These are phyloP conservation scores for Coemansia sp. DNA, from an alignment of 192 early-diverging fungal species.

Conservation along the genomic window DNA sequence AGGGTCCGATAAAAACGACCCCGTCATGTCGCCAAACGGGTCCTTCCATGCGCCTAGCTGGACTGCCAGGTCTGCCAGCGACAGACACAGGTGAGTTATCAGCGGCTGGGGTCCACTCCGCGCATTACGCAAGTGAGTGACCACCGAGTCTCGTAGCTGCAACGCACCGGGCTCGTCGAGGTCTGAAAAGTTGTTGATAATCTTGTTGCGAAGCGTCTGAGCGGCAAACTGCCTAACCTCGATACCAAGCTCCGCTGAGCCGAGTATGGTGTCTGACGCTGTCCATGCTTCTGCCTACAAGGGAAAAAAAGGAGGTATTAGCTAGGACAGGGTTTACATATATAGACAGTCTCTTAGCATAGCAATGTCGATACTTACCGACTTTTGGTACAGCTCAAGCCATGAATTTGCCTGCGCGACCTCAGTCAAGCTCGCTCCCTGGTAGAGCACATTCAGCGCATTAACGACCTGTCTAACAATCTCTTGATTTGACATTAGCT, in stretches of 20 bases:
- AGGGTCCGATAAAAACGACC: conserved; percentile 63
- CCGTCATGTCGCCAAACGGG: conserved; percentile 73
- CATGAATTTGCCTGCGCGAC: conserved; percentile 68
- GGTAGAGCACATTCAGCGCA: conserved; percentile 49
- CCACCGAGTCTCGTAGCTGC: conserved; percentile 76
- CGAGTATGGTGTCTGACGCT: conserved; percentile 73
- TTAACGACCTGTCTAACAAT: conserved; percentile 36
- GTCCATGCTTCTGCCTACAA: conserved; percentile 80
- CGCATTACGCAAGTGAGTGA: conserved; percentile 64
- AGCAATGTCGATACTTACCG: conserved; percentile 56
- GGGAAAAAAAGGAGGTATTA: neutral
- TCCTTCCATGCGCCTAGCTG: conserved; percentile 80
- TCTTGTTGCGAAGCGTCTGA: conserved; percentile 91
- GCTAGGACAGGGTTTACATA: neutral
- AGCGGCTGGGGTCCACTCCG: conserved; percentile 64
- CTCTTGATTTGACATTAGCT: conserved; percentile 23
- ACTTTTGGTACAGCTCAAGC: conserved; percentile 87
- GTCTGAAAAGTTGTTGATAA: conserved; percentile 78
- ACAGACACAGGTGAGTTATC: conserved; percentile 77
- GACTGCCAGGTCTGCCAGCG: conserved; percentile 81
- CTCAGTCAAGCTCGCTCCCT: conserved; percentile 29
- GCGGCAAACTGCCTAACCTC: conserved; percentile 86
- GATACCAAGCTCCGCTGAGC: conserved; percentile 51
- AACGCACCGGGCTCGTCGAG: conserved; percentile 64
- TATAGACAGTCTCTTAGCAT: neutral